Conservation (phyloP, 345 rosid genomes). For the Syzygium jambos region DNA sequence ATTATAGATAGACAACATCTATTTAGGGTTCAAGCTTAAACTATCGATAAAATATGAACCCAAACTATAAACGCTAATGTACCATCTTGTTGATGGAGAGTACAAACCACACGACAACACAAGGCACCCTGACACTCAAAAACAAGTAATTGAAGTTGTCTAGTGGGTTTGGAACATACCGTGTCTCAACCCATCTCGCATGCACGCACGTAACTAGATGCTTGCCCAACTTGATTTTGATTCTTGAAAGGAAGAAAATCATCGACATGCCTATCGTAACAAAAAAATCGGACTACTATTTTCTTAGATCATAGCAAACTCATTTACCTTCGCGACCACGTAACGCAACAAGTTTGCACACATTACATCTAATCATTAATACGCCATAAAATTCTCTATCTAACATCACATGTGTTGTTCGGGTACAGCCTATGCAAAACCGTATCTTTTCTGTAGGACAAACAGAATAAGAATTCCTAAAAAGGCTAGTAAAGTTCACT, state of each 20-base stretch:
- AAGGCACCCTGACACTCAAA: background rate
- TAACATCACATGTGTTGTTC: fast-evolving
- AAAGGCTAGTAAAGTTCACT: fast-evolving
- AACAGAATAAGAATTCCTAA: background rate
- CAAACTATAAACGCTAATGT: too few relatives aligned
- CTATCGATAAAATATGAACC: too few relatives aligned
- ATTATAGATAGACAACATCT: too few relatives aligned
- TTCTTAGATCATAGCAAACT: background rate
- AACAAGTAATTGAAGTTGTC: too few relatives aligned
- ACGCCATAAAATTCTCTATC: background rate
- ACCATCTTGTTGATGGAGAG: too few relatives aligned
- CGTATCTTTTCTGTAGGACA: background rate
- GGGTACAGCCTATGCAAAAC: background rate
- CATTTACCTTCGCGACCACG: background rate
- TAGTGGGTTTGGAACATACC: too few relatives aligned
- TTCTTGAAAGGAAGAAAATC: background rate
- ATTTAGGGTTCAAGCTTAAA: too few relatives aligned
- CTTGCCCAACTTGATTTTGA: background rate
- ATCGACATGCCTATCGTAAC: background rate
- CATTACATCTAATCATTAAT: background rate
- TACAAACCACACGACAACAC: background rate
- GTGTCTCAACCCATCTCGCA: background rate
- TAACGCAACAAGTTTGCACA: background rate
- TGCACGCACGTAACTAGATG: background rate
- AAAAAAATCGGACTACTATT: background rate